Evolutionary conservation across 768 basidiomycete species (phyloP), one percentile per base, ranked within the genome.

Genomic region (Lactarius quietus): DNA sequence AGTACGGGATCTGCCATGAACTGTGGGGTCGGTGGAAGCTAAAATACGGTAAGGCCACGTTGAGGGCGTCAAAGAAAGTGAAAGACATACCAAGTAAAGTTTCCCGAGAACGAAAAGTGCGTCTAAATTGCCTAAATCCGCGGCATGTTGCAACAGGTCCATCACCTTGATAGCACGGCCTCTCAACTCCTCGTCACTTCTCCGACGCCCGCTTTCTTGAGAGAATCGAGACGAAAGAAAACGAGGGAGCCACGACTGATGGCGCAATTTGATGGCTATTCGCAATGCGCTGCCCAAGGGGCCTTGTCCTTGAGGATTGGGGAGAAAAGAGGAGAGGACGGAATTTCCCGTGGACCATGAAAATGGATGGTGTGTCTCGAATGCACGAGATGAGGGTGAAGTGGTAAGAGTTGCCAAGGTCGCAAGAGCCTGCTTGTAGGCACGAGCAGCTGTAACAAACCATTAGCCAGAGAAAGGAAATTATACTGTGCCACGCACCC

Each of bases 131-230:
- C 93, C 94, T 55, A 92, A 76, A 61, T 92, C 90, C 8, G 86
- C 85, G 1, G 93, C 90, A 76, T 92, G 89, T 64, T 92, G 84
- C 35, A 95, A 76, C 14, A 95, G 73, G 71, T 93, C 91, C 17
- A 93, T 72, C 36, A 92, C 90, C 73, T 93, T 93, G 73, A 92
- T 86, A 10, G 90, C 88, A 71, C 89, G 90, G 3, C 83, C 80
- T 23, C 78, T 80, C 69, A 85, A 75, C 67, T 92, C 90, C 54
- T 91, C 90, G 20, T 86, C 86, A 71, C 79, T 84, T 69, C 80
- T 84, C 26, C 81, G 64, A 72, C 18, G 79, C 36, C 58, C 73
- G 59, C 77, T 77, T 62, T 80, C 79, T 68, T 76, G 80, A 56
- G 78, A 77, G 45, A 78, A 72, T 64, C 76, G 77, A 63, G 74